Conservation (phyloP, 306 rosid genomes). For the Cajanus cajan region DNA sequence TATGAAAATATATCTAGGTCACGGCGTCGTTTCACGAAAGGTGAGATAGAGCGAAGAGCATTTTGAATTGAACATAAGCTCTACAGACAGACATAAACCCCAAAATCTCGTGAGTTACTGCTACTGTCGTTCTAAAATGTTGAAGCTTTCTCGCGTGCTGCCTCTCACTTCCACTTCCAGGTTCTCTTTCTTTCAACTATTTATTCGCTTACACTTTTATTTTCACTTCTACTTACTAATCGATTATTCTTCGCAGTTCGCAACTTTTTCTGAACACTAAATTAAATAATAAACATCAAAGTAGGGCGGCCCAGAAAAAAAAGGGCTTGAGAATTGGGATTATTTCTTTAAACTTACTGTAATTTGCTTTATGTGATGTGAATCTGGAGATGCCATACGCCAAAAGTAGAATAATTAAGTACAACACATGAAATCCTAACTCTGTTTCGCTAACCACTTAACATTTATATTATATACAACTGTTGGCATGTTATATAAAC, state of each 20-base stretch:
- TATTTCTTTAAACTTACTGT: background rate
- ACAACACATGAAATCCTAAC: too few species aligned
- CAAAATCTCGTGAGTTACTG: background rate
- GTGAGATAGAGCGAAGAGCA: background rate
- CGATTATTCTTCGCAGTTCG: background rate
- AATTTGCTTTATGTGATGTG: background rate
- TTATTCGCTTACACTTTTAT: background rate
- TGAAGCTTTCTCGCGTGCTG: slow-evolving; percentile 45
- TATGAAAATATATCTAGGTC: background rate
- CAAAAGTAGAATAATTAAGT: too few species aligned
- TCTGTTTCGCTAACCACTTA: too few species aligned
- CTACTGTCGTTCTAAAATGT: slow-evolving; percentile 34
- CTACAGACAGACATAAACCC: background rate
- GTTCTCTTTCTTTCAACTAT: background rate
- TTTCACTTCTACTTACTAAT: background rate
- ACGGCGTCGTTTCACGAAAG: background rate
- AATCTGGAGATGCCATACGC: background rate
- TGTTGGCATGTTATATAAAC: too few species aligned
- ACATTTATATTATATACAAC: too few species aligned
- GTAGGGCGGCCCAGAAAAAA: background rate
- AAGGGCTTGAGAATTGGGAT: background rate
- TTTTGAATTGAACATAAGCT: background rate
- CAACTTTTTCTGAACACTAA: background rate
- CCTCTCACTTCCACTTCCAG: slow-evolving; percentile 39
- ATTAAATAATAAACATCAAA: background rate